Conservation (phyloP, 2,329 filamentous ascomycete genomes). For the Leptosphaerulina australis region DNA sequence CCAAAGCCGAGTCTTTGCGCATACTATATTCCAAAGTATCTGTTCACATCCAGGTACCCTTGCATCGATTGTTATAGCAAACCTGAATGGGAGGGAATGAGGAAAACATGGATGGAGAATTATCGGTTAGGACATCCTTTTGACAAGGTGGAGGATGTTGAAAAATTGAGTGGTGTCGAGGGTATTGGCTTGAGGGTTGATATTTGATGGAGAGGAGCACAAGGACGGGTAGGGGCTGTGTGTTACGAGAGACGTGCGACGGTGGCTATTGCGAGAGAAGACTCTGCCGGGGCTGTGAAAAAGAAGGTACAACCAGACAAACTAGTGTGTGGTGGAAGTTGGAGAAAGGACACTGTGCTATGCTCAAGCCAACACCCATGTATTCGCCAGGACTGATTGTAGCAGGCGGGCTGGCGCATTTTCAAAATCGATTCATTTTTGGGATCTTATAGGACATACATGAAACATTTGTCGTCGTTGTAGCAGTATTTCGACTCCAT, state of each 20-base stretch:
- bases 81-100: conserved; percentile 20
- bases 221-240: no score
- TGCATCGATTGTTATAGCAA: conserved; percentile 36
- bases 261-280: no score
- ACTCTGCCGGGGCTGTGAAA: no score
- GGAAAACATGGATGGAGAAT: conserved; percentile 23
- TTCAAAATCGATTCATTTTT: conserved; percentile 5
- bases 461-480: conserved; percentile 6
- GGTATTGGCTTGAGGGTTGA: not conserved
- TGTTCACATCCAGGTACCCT: conserved; percentile 25
- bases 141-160: conserved; percentile 24
- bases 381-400: no score
- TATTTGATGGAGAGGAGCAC: no score
- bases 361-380: no score
- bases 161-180: conserved; percentile 28
- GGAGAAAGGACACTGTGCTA: no score
- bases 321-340: no score
- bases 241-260: no score
- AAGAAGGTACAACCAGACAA: no score
- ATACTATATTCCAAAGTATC: conserved; percentile 28
- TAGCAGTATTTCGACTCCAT: conserved; percentile 15
- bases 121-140: conserved; percentile 29
- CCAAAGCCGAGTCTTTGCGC: conserved; percentile 25
- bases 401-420: not conserved
- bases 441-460: conserved; percentile 10